These are phyloP conservation scores for Heimioporus punctisporus DNA, from an alignment of 1,284 basidiomycete species.

Conservation along the genomic window DNA sequence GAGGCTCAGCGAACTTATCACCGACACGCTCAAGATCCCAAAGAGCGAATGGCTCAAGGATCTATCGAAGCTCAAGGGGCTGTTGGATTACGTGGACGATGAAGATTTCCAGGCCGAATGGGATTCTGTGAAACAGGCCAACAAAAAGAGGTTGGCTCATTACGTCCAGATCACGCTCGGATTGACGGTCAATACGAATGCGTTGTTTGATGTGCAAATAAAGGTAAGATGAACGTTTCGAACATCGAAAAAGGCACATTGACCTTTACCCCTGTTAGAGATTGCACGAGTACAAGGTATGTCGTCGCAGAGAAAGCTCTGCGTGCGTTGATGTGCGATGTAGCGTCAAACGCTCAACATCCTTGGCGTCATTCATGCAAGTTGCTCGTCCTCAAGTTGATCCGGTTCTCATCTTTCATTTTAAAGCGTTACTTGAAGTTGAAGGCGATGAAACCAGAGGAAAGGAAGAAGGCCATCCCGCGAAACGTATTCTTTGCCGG, in stretches of 20 bases:
- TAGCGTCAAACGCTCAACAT: constrained; percentile 87
- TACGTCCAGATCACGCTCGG: constrained; percentile 79
- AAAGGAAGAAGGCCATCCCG: constrained; percentile 81
- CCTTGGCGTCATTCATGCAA: constrained; percentile 82
- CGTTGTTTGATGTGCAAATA: constrained; percentile 93
- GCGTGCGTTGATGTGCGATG: background rate
- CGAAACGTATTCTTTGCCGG: constrained; percentile 92
- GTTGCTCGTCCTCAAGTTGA: constrained; percentile 19
- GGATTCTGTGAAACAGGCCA: constrained; percentile 83
- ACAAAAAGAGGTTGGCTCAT: constrained; percentile 84
- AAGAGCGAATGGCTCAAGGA: constrained; percentile 84
- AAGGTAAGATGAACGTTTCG: constrained; percentile 52
- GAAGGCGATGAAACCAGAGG: constrained; percentile 76
- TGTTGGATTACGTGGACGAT: constrained; percentile 72
- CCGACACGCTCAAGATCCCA: constrained; percentile 75
- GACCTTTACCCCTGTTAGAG: constrained; percentile 42
- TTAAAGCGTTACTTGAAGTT: constrained; percentile 82
- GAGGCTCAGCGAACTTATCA: constrained; percentile 80
- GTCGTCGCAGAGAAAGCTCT: background rate
- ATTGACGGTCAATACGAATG: constrained; percentile 73
- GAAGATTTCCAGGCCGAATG: constrained; percentile 76
- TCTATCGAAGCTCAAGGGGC: constrained; percentile 67
- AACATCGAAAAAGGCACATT: background rate
- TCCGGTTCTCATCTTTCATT: constrained; percentile 11
- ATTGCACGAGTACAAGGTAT: constrained; percentile 86